A percentile compares a stretch with the other conserved stretches of the same genome.
Conservation (phyloP, 352 stramenopile genomes). For the Thalassiosira hispida region DNA sequence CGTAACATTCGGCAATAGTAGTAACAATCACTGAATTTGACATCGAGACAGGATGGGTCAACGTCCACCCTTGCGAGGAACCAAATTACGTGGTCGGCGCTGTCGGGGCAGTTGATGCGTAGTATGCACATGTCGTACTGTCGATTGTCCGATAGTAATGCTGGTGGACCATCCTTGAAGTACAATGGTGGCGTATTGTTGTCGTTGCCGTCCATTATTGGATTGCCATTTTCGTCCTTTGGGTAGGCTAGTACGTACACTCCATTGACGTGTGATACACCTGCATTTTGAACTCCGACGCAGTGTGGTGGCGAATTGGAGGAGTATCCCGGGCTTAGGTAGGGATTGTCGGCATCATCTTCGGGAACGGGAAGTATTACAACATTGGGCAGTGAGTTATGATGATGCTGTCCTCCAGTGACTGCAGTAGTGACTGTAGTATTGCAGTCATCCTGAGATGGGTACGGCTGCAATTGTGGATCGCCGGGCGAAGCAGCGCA, state of each 20-base stretch:
- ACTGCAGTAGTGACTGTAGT: not conserved
- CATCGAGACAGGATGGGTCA: constrained; percentile 43
- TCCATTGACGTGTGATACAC: constrained; percentile 47
- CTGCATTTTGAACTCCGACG: constrained; percentile 38
- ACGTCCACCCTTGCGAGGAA: constrained; percentile 46
- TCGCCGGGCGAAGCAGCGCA: constrained; percentile 21
- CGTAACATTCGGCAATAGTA: constrained; percentile 52
- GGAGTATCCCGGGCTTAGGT: constrained; percentile 7
- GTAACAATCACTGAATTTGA: constrained; percentile 61
- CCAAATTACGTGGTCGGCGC: constrained; percentile 46
- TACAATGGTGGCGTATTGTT: constrained; percentile 34
- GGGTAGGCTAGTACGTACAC: constrained; percentile 38
- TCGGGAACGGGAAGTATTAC: constrained; percentile 30
- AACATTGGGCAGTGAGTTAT: constrained; percentile 25
- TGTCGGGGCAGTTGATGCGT: constrained; percentile 43
- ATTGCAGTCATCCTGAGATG: constrained; percentile 8
- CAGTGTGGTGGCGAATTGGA: constrained; percentile 22
- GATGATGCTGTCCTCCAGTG: not conserved
- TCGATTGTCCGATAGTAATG: constrained; percentile 30
- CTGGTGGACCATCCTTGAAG: constrained; percentile 45
- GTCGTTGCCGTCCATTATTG: constrained; percentile 4
- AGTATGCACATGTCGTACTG: constrained; percentile 59
- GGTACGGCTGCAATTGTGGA: constrained; percentile 21
- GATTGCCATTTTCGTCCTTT: constrained; percentile 2
- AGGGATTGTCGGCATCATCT: constrained; percentile 30